Evolutionary conservation across 2,329 filamentous ascomycete genomes (phyloP).

Genomic region (Endoconidiophora polonica): DNA sequence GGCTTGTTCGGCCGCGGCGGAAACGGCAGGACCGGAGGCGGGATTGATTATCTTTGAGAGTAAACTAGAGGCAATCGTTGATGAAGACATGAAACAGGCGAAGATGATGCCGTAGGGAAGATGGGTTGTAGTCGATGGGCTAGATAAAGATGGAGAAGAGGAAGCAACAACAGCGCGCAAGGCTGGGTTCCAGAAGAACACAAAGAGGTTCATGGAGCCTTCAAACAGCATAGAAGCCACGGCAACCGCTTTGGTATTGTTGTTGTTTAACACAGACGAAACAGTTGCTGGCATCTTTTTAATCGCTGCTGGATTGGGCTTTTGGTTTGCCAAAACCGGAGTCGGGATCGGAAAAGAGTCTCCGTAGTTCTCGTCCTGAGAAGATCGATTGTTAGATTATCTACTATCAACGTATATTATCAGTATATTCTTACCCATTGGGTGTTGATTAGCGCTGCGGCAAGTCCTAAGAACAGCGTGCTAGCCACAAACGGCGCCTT

Average conservation of each 20-base stretch:
- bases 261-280: constrained; percentile 21
- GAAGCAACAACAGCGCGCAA: constrained; percentile 19
- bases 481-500: constrained; percentile 31
- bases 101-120: constrained; percentile 37
- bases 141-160: constrained; percentile 9
- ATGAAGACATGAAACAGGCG: constrained; percentile 40
- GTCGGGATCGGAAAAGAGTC: constrained; percentile 2
- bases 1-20: not conserved
- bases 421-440: constrained; percentile 25
- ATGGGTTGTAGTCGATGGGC: not conserved
- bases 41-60: constrained; percentile 20
- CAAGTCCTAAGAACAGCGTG: constrained; percentile 24
- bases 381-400: not conserved
- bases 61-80: constrained; percentile 39
- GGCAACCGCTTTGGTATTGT: constrained; percentile 31
- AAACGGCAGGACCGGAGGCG: not conserved
- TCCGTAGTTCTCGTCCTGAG: constrained; percentile 35
- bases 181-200: constrained; percentile 42
- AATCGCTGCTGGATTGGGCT: too few species aligned
- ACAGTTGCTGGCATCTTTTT: constrained; percentile 7
- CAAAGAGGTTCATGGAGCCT: constrained; percentile 42
- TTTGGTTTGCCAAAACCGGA: too few species aligned
- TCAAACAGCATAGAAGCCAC: constrained; percentile 39
- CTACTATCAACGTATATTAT: not conserved
- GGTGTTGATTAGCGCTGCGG: constrained; percentile 27